A percentile compares a stretch with the other conserved stretches of the same genome.
Conservation (phyloP, 495 filamentous ascomycete genomes). For the Aspergillus cavernicola region DNA sequence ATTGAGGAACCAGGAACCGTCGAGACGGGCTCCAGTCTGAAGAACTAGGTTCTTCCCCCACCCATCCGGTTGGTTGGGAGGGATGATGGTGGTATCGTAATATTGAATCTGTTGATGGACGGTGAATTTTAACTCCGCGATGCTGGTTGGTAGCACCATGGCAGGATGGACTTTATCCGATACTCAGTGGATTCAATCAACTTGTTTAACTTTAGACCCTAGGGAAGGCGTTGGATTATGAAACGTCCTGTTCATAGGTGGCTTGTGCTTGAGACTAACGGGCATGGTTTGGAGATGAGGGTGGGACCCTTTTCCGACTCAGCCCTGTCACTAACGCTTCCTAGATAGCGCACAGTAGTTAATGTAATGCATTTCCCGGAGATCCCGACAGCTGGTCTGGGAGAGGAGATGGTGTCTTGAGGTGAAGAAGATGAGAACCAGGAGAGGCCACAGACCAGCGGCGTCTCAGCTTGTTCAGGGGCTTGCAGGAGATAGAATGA, state of each 20-base stretch:
- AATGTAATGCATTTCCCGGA: not conserved
- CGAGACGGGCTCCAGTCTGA: not conserved
- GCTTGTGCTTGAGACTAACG: not conserved
- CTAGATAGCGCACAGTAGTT: not conserved
- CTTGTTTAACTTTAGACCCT: too few species aligned
- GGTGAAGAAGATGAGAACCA: not conserved
- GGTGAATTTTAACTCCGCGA: too few species aligned
- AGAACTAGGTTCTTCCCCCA: too few species aligned
- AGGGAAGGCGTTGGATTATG: too few species aligned
- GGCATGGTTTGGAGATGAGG: not conserved
- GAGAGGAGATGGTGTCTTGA: not conserved
- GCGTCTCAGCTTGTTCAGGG: not conserved
- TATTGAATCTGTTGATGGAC: too few species aligned
- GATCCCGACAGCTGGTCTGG: not conserved
- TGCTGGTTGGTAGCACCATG: too few species aligned
- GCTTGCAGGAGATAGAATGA: not conserved
- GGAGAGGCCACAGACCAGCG: too few species aligned
- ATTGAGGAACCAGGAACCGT: not conserved
- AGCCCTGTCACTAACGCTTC: not conserved
- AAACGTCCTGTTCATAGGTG: not conserved
- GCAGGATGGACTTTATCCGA: too few species aligned
- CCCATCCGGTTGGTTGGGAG: too few species aligned
- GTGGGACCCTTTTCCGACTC: not conserved
- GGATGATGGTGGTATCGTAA: not conserved
- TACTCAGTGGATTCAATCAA: too few species aligned